phyloP scores from a whole-genome alignment of 495 filamentous ascomycete species.

The Thozetella sp. region DNA sequence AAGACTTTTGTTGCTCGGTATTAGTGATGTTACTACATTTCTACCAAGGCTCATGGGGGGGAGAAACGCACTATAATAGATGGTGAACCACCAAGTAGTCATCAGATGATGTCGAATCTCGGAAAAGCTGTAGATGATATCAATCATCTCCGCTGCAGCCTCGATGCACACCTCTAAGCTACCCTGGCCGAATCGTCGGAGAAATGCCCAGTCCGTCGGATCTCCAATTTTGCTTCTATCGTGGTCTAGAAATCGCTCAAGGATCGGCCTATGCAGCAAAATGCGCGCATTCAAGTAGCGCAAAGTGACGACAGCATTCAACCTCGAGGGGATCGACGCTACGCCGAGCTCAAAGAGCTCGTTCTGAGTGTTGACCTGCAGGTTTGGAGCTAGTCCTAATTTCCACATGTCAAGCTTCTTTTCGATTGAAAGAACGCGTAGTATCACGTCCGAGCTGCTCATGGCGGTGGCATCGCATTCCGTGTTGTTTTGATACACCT shows the following conservation, averaged over 20 bases:
- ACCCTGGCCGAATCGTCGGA: neutral
- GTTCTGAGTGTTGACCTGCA: neutral
- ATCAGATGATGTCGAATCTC: neutral
- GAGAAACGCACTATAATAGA: neutral
- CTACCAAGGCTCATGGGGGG: neutral
- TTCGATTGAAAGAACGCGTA: neutral
- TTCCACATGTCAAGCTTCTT: neutral
- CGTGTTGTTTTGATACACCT: neutral
- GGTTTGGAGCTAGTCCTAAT: neutral
- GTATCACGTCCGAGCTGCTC: neutral
- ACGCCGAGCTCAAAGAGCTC: neutral
- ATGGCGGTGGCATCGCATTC: neutral
- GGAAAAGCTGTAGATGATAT: neutral
- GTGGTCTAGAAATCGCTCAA: neutral
- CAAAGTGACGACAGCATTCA: neutral
- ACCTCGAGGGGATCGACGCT: neutral
- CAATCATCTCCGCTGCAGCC: neutral
- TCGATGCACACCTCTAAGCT: neutral
- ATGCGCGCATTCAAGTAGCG: neutral
- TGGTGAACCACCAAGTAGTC: neutral
- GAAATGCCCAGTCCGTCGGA: neutral
- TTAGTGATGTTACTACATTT: neutral
- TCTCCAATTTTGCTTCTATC: neutral
- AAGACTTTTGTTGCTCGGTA: neutral
- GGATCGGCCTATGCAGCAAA: neutral